Conservation (phyloP, 2,329 filamentous ascomycete genomes). For the Colletotrichum eleusines region DNA sequence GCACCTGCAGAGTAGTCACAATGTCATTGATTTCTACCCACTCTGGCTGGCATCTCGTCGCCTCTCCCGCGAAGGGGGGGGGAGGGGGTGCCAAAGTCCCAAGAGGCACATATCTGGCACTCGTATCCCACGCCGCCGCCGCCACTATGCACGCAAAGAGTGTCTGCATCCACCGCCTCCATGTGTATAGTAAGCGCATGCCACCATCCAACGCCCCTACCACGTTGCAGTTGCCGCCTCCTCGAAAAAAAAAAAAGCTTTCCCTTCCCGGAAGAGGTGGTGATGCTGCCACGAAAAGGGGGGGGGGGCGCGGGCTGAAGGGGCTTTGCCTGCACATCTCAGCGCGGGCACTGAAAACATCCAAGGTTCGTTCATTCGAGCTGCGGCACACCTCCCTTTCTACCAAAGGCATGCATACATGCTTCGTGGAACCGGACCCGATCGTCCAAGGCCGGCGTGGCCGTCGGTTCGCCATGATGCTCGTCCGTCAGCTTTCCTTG, state of each 20-base stretch:
- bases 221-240: constrained; percentile 19
- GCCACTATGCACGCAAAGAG: constrained; percentile 2
- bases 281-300: constrained; percentile 31
- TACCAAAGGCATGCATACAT: neutral
- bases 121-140: neutral
- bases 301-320: constrained; percentile 22
- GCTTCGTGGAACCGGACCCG: constrained; percentile 6
- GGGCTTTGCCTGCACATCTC: constrained; percentile 39
- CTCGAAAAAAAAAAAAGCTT: neutral
- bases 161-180: constrained; percentile 15
- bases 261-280: neutral
- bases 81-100: no score
- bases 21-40: neutral
- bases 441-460: no score
- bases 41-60: neutral
- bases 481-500: no score
- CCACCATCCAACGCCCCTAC: constrained; percentile 10
- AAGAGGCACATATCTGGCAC: neutral
- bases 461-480: no score
- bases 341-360: neutral
- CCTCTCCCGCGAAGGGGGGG: neutral
- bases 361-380: neutral
- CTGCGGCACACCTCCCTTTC: neutral
- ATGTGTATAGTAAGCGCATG: constrained; percentile 25
- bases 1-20: neutral